These are phyloP conservation scores for Chrysophaeum taylorii DNA, from an alignment of 352 stramenopile species.

Conservation along the genomic window DNA sequence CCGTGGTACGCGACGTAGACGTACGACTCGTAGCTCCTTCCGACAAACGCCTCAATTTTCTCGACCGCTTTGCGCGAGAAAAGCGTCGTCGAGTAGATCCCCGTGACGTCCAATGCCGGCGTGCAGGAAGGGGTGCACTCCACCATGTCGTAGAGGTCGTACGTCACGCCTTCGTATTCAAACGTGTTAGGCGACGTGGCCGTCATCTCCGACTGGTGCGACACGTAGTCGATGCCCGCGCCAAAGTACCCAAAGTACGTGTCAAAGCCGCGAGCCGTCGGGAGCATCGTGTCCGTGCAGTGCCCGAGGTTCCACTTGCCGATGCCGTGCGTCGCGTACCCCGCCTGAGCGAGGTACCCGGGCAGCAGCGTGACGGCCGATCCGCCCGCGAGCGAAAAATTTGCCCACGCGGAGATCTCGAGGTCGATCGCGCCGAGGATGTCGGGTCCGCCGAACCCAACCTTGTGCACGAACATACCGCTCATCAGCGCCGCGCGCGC, in stretches of 20 bases:
- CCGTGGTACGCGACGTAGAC: not conserved
- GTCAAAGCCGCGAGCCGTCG: conserved; percentile 25
- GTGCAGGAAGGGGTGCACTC: not conserved
- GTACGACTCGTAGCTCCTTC: not conserved
- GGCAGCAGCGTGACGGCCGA: conserved; percentile 20
- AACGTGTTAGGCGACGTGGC: too few species aligned
- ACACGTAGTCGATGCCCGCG: conserved; percentile 4
- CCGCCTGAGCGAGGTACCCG: not conserved
- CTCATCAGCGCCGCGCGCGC: not conserved
- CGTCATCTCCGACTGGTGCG: too few species aligned
- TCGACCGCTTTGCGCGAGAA: not conserved
- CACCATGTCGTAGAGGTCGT: not conserved
- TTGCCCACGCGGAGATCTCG: too few species aligned
- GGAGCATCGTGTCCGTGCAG: conserved; percentile 19
- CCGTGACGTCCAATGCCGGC: too few species aligned
- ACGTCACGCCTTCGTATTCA: too few species aligned
- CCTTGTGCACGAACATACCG: not conserved
- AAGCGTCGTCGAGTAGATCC: not conserved
- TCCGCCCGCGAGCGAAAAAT: too few species aligned
- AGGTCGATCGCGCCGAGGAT: too few species aligned
- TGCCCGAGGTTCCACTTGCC: conserved; percentile 35
- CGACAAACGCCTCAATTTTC: not conserved
- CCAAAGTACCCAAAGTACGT: conserved; percentile 18
- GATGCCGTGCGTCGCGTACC: conserved; percentile 26
- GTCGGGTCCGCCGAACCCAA: not conserved